A percentile compares a stretch with the other conserved stretches of the same genome.
phyloP scores from a whole-genome alignment of 2,329 filamentous ascomycete species.

The Bipolaris zeicola region DNA sequence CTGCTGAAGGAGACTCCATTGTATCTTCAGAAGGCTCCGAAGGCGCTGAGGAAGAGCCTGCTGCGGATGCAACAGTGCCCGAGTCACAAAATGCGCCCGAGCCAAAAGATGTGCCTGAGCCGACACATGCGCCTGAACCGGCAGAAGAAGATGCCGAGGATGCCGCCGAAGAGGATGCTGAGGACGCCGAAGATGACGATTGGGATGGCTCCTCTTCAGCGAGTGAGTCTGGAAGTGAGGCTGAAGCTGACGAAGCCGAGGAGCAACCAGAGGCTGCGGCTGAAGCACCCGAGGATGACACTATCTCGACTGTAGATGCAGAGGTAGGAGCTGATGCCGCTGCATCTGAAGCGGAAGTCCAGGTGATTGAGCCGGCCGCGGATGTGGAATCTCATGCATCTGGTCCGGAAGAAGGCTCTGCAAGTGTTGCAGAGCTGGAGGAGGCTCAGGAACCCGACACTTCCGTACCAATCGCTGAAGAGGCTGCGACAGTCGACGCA shows the following conservation, averaged over 20 bases:
- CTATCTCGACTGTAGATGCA: neutral
- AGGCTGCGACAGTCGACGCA: neutral
- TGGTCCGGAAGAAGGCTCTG: slow-evolving; percentile 1
- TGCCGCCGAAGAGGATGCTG: neutral
- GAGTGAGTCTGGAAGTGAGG: slow-evolving; percentile 5
- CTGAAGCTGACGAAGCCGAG: neutral
- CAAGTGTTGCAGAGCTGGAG: neutral
- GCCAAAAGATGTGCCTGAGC: too few relatives aligned
- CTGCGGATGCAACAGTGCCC: slow-evolving; percentile 1
- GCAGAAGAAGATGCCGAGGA: too few relatives aligned
- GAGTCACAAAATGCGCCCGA: slow-evolving; percentile 9
- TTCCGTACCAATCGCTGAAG: slow-evolving; percentile 1
- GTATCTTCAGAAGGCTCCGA: slow-evolving; percentile 6
- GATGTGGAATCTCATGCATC: neutral
- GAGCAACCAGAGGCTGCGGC: neutral
- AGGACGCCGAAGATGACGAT: neutral
- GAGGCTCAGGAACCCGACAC: slow-evolving; percentile 5
- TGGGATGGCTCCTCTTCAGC: neutral
- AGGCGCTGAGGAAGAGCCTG: slow-evolving; percentile 5
- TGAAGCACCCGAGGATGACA: slow-evolving; percentile 3
- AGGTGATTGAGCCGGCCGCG: neutral
- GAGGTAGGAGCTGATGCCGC: neutral
- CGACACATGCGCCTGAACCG: too few relatives aligned
- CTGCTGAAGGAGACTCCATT: slow-evolving; percentile 1
- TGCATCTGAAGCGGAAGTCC: slow-evolving; percentile 2